These are phyloP conservation scores for Fomitopsis serialis DNA, from an alignment of 768 basidiomycete genomes.

Conservation along the genomic window DNA sequence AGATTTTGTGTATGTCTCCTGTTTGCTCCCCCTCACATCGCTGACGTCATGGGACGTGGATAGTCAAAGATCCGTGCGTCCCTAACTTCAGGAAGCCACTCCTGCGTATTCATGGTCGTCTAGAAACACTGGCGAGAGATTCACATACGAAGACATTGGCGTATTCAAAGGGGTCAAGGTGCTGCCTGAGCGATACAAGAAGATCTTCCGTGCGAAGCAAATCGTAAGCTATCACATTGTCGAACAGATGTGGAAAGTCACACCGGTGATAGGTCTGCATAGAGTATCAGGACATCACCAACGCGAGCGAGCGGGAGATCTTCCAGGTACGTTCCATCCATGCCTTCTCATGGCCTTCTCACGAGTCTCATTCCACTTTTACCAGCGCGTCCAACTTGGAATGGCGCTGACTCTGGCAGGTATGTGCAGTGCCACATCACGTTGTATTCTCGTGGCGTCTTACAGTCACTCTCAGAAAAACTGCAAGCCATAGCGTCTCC, in stretches of 20 bases:
- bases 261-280: conserved; percentile 47
- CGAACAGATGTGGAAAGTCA: not conserved
- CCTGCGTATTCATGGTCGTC: not conserved
- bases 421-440: no score
- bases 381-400: conserved; percentile 69
- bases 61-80: conserved; percentile 45
- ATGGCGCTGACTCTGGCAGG: conserved; percentile 73
- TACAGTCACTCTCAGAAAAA: conserved; percentile 40
- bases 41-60: not conserved
- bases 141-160: conserved; percentile 40
- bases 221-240: conserved; percentile 28
- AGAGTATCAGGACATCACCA: conserved; percentile 52
- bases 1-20: conserved; percentile 52
- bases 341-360: not conserved
- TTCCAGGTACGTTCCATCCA: conserved; percentile 51
- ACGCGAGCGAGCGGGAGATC: conserved; percentile 59
- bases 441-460: not conserved
- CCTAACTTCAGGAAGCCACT: not conserved
- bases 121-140: conserved; percentile 42
- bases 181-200: conserved; percentile 51
- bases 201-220: conserved; percentile 66
- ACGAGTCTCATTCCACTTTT: not conserved
- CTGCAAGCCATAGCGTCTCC: conserved; percentile 60
- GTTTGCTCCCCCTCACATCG: not conserved
- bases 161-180: conserved; percentile 22